These are phyloP conservation scores for Hypericum perforatum DNA, from an alignment of 345 rosid genomes.

Conservation along the genomic window DNA sequence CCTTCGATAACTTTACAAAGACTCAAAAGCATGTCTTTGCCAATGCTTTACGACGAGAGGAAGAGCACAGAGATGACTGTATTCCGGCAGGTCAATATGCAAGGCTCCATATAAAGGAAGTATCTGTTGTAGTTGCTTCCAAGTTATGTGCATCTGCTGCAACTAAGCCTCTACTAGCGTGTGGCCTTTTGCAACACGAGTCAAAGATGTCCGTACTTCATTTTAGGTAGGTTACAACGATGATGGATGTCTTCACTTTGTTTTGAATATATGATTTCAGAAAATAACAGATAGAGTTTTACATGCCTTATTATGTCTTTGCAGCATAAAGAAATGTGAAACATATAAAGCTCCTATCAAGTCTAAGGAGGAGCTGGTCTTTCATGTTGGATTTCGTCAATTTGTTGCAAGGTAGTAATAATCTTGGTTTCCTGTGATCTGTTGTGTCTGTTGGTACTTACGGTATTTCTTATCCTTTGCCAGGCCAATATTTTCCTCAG, in stretches of 20 bases:
- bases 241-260: neutral
- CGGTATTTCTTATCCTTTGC: slow-evolving; percentile 8
- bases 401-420: slow-evolving; percentile 63
- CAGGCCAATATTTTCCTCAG: slow-evolving; percentile 87
- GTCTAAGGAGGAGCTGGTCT: slow-evolving; percentile 79
- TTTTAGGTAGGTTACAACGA: slow-evolving; percentile 50
- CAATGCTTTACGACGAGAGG: slow-evolving; percentile 47
- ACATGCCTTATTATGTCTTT: neutral
- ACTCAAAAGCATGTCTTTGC: slow-evolving; percentile 77
- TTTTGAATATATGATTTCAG: slow-evolving; percentile 1
- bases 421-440: neutral
- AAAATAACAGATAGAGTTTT: slow-evolving; percentile 4
- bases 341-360: slow-evolving; percentile 66
- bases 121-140: slow-evolving; percentile 48
- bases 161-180: slow-evolving; percentile 43
- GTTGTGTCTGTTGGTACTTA: neutral
- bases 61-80: slow-evolving; percentile 46
- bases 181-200: slow-evolving; percentile 92
- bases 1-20: slow-evolving; percentile 74
- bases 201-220: slow-evolving; percentile 97
- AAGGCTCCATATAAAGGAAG: slow-evolving; percentile 68
- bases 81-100: slow-evolving; percentile 47
- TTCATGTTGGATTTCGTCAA: slow-evolving; percentile 93
- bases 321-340: slow-evolving; percentile 78
- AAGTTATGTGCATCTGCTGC: slow-evolving; percentile 36